Conservation (phyloP, 116 monocot species). For the Zostera marina region DNA sequence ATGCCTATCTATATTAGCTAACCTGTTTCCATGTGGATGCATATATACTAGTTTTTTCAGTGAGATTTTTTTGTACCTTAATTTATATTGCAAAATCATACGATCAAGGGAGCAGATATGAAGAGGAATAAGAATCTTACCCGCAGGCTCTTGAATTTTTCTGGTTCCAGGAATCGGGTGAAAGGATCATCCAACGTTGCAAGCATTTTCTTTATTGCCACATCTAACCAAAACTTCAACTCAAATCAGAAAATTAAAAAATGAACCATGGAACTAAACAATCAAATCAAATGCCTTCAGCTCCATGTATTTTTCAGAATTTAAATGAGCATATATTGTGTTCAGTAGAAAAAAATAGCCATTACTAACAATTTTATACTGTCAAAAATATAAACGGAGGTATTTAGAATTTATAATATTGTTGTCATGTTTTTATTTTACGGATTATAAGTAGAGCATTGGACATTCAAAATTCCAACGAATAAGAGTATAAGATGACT, state of each 20-base stretch:
- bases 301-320: neutral
- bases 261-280: neutral
- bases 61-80: too few species aligned
- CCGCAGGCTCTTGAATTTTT: constrained; percentile 85
- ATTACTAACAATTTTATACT: neutral
- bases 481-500: too few species aligned
- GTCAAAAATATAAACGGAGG: neutral
- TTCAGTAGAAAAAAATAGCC: neutral
- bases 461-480: too few species aligned
- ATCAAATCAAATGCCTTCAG: neutral
- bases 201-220: constrained; percentile 95
- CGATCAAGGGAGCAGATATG: too few species aligned
- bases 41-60: too few species aligned
- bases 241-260: neutral
- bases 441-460: too few species aligned
- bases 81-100: too few species aligned
- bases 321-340: neutral
- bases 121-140: constrained; percentile 25
- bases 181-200: constrained; percentile 90
- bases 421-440: neutral
- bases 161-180: constrained; percentile 92
- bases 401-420: neutral
- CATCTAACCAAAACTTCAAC: constrained; percentile 30
- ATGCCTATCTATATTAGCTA: too few species aligned
- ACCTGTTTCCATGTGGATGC: too few species aligned